Evolutionary conservation across 768 basidiomycete genomes (phyloP), one percentile per base, ranked within the genome.

Genomic region (Serendipita indica): DNA sequence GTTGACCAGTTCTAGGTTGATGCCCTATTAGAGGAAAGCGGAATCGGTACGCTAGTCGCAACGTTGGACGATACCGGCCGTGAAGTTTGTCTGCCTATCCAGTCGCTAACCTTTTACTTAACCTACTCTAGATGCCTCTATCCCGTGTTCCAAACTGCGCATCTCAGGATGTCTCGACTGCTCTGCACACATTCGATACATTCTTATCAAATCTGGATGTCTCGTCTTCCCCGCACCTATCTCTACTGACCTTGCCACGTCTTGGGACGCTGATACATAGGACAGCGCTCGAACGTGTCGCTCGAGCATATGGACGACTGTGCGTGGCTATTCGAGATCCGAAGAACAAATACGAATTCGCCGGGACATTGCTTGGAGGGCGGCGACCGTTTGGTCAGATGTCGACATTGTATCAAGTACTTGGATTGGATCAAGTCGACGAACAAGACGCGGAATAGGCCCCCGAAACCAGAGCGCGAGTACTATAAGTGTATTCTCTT

Each of bases 271-370:
- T 75, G 30, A 82, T 97, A 5, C 94, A 98, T 66, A 82, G 81
- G 7, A 77, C 78, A 16, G 88, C 87, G 1, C 72, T 97, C 61
- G 72, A 72, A 33, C 75, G 82, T 12, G 72, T 98, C 61, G 84
- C 79, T 1, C 69, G 69, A 30, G 80, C 83, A 2, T 99, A 98
- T 70, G 76, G 72, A 6, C 67, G 74, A 62, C 71, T 97, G 2
- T 92, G 86, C 67, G 83, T 83, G 45, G 80, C 83, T 58, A 86
- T 97, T 14, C 77, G 79, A 66, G 80, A 79, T 58, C 77, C 81
- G 39, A 78, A 79, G 68, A 89, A 89, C 62, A 77, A 75, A 68
- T 99, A 97, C 66, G 92, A 97, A 71, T 93, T 92, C n/a, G 87
- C 82, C 14, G 77, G 82, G 60, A 92, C 91, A 20, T 68, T 94